These are phyloP conservation scores for Tephrocybe sp. DNA, from an alignment of 768 basidiomycete genomes.

Conservation along the genomic window DNA sequence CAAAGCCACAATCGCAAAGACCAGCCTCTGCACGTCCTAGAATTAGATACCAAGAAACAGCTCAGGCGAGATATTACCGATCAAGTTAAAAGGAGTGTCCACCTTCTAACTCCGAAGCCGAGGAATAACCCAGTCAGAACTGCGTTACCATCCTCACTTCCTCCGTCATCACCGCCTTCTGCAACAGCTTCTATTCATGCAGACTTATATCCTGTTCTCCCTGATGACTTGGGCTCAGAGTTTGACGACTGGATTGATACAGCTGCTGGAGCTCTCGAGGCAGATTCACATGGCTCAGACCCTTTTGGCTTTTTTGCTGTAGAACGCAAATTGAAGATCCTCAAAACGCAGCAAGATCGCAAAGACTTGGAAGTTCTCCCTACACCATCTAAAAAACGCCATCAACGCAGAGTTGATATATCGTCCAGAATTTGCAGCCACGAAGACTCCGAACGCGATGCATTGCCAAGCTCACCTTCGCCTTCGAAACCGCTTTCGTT, in stretches of 20 bases:
- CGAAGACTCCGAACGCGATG: conserved; percentile 28
- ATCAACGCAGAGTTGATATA: conserved; percentile 24
- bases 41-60: not conserved
- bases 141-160: conserved; percentile 8
- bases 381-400: conserved; percentile 31
- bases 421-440: conserved; percentile 21
- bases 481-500: conserved; percentile 26
- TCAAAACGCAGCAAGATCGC: conserved; percentile 6
- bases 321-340: conserved; percentile 47
- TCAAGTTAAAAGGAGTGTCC: conserved; percentile 1
- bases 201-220: not conserved
- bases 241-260: conserved; percentile 2
- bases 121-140: not conserved
- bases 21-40: too few species aligned
- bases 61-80: conserved; percentile 18
- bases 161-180: conserved; percentile 17
- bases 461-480: conserved; percentile 33
- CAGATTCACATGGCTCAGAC: conserved; percentile 33
- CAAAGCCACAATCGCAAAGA: conserved; percentile 1
- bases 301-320: conserved; percentile 59
- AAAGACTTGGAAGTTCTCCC: conserved; percentile 23
- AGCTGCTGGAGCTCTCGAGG: conserved; percentile 8
- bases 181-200: conserved; percentile 5
- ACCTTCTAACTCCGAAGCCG: conserved; percentile 3
- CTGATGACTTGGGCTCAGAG: conserved; percentile 1